Evolutionary conservation across 345 rosid species (phyloP).

Genomic region (Theobroma cacao): DNA sequence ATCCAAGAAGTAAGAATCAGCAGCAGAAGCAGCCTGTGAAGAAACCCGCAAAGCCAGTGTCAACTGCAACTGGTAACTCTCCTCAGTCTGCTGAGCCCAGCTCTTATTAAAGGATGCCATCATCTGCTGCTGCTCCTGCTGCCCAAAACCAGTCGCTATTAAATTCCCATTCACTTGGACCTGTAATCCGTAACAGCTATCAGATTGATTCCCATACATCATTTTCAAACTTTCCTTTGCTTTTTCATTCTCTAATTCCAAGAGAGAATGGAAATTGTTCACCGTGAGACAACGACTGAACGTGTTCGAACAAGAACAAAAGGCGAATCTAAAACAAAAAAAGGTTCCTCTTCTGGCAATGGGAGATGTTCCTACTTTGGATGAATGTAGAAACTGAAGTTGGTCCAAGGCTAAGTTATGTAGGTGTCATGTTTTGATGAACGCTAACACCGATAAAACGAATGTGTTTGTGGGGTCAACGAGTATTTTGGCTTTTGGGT

Average conservation of each 20-base stretch:
- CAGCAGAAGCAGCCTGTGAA: slow-evolving; percentile 43
- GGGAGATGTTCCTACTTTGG: too few relatives aligned
- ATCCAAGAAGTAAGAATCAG: slow-evolving; percentile 49
- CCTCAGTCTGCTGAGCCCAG: slow-evolving; percentile 61
- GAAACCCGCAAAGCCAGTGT: slow-evolving; percentile 52
- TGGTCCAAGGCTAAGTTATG: too few relatives aligned
- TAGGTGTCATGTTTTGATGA: too few relatives aligned
- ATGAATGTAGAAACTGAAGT: too few relatives aligned
- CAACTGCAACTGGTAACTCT: slow-evolving; percentile 57
- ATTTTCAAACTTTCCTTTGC: not conserved
- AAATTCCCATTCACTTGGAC: not conserved
- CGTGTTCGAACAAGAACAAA: too few relatives aligned
- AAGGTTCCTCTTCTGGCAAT: too few relatives aligned
- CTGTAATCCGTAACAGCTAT: not conserved
- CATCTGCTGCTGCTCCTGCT: not conserved
- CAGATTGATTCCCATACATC: not conserved
- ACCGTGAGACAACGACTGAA: not conserved
- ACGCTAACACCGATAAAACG: too few relatives aligned
- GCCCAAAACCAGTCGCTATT: too few relatives aligned
- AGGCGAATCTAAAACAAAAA: too few relatives aligned
- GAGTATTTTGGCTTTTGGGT: too few relatives aligned
- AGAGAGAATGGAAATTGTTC: not conserved
- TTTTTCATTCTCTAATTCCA: too few relatives aligned
- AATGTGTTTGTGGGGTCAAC: too few relatives aligned
- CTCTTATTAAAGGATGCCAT: slow-evolving; percentile 23